These are phyloP conservation scores for Trichothecium roseum DNA, from an alignment of 2,329 filamentous ascomycete species.

Conservation along the genomic window DNA sequence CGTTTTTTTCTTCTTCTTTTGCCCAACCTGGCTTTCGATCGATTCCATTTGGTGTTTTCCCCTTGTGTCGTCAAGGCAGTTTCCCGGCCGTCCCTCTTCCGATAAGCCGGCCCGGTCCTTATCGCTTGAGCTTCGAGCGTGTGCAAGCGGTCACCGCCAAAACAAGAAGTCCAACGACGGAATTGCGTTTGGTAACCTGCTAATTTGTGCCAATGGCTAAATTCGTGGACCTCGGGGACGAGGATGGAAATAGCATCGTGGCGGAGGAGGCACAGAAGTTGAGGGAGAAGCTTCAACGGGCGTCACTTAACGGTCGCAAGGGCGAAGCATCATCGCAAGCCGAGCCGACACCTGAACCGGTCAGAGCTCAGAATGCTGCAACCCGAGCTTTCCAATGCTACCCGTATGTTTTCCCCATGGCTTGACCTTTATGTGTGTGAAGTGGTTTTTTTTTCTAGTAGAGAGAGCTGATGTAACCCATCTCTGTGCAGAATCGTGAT, in stretches of 20 bases:
- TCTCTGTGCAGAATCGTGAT: slow-evolving; percentile 56
- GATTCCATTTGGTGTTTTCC: too few relatives aligned
- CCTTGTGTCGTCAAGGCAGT: too few relatives aligned
- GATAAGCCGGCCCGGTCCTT: too few relatives aligned
- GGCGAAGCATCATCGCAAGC: slow-evolving; percentile 3
- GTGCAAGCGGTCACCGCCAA: too few relatives aligned
- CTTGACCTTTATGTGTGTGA: background rate
- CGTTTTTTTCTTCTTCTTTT: too few relatives aligned
- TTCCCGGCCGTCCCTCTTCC: too few relatives aligned
- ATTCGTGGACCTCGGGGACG: slow-evolving; percentile 13
- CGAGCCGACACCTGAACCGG: slow-evolving; percentile 4
- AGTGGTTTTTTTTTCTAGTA: background rate
- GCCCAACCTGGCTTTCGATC: too few relatives aligned
- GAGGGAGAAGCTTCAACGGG: slow-evolving; percentile 1
- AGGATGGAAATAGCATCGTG: slow-evolving; percentile 7
- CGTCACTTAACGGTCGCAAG: background rate
- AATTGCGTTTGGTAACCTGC: too few relatives aligned
- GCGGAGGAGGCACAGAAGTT: slow-evolving; percentile 3
- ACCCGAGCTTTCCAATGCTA: slow-evolving; percentile 24
- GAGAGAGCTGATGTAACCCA: background rate
- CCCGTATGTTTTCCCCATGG: slow-evolving; percentile 20
- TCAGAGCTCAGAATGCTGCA: slow-evolving; percentile 11
- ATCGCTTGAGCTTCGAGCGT: too few relatives aligned
- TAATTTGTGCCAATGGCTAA: slow-evolving; percentile 6
- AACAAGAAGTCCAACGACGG: too few relatives aligned